Conservation (phyloP, 208 protist genomes). For the Herpetomonas samuelpessoai region DNA sequence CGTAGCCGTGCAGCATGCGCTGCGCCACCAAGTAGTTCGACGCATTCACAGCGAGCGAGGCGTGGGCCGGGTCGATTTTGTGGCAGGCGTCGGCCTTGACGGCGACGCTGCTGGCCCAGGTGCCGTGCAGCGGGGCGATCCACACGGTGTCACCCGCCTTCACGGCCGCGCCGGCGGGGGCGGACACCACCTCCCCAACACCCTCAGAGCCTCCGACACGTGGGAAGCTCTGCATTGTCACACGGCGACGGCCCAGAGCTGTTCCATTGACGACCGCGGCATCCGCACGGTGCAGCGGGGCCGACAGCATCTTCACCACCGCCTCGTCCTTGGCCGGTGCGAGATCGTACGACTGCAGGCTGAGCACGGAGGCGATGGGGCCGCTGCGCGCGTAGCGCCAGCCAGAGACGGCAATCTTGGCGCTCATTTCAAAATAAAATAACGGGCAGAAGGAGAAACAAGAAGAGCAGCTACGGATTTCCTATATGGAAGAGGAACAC, state of each 20-base stretch:
- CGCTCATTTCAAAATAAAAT: conserved; percentile 26
- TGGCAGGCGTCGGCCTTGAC: conserved; percentile 40
- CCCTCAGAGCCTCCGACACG: conserved; percentile 67
- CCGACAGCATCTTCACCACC: conserved; percentile 56
- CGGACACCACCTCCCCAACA: conserved; percentile 46
- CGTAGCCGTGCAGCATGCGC: conserved; percentile 62
- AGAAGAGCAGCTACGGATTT: background rate
- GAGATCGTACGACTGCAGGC: conserved; percentile 52
- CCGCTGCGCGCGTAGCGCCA: conserved; percentile 71
- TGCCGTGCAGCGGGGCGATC: conserved; percentile 61
- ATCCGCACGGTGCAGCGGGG: conserved; percentile 63
- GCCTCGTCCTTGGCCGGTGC: conserved; percentile 40
- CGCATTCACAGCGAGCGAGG: conserved; percentile 54
- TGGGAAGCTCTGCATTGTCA: conserved; percentile 31
- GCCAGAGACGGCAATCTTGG: conserved; percentile 47
- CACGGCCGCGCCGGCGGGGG: conserved; percentile 16
- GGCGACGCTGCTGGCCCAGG: conserved; percentile 56
- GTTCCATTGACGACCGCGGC: conserved; percentile 71
- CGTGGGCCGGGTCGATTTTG: conserved; percentile 51
- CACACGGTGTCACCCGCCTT: conserved; percentile 80
- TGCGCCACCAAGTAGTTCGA: conserved; percentile 66
- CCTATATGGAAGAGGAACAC: background rate
- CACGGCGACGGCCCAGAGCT: conserved; percentile 41
- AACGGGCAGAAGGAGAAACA: background rate
- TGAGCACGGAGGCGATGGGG: conserved; percentile 45